A percentile compares a stretch with the other conserved stretches of the same genome.
Evolutionary conservation across 257 asterid genomes (phyloP).

Genomic region (Coffea eugenioides): DNA sequence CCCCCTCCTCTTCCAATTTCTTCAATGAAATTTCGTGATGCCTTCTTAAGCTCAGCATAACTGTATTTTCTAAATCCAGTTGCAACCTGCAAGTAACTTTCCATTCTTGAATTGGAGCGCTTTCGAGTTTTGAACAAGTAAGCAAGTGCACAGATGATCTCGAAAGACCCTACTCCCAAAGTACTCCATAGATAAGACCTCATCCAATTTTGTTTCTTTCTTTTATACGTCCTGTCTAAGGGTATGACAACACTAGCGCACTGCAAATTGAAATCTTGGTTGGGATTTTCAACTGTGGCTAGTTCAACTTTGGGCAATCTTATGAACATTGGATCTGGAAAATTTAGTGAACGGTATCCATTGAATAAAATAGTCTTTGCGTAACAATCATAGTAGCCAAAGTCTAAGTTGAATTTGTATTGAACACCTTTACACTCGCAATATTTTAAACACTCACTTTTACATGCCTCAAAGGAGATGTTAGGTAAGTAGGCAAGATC

Average conservation of each 20-base stretch:
- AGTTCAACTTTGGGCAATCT: slow-evolving; percentile 15
- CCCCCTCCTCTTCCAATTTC: slow-evolving; percentile 43
- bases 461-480: slow-evolving; percentile 25
- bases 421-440: slow-evolving; percentile 42
- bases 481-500: slow-evolving; percentile 23
- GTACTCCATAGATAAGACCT: slow-evolving; percentile 4
- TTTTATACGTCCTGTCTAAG: slow-evolving; percentile 1
- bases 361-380: slow-evolving; percentile 29
- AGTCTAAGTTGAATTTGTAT: neutral
- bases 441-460: slow-evolving; percentile 20
- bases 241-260: slow-evolving; percentile 1
- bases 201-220: neutral
- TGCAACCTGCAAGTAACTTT: slow-evolving; percentile 26
- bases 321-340: slow-evolving; percentile 18
- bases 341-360: slow-evolving; percentile 25
- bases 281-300: neutral
- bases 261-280: slow-evolving; percentile 2
- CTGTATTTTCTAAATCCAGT: slow-evolving; percentile 37
- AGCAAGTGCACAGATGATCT: slow-evolving; percentile 1
- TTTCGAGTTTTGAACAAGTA: neutral
- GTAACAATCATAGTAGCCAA: slow-evolving; percentile 30
- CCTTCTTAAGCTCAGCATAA: slow-evolving; percentile 38
- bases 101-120: neutral
- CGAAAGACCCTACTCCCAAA: slow-evolving; percentile 8
- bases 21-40: slow-evolving; percentile 32